A percentile compares a stretch with the other conserved stretches of the same genome.
phyloP scores from a whole-genome alignment of 208 protist genomes.

The Crithidia thermophila region DNA sequence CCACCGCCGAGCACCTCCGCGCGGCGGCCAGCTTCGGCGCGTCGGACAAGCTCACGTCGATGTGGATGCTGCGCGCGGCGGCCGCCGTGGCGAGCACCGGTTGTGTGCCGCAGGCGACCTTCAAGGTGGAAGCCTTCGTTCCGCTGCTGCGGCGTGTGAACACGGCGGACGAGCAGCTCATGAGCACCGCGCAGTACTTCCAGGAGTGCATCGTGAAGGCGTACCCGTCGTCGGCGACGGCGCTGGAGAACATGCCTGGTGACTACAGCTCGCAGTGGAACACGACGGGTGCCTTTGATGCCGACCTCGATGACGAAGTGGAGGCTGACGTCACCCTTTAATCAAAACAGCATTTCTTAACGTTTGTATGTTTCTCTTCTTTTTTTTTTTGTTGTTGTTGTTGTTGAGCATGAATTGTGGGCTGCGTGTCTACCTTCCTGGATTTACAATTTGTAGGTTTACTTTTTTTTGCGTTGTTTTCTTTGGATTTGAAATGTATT shows the following conservation, averaged over 20 bases:
- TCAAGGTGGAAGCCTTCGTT: constrained; percentile 65
- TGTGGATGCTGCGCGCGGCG: constrained; percentile 85
- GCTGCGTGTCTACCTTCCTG: too few relatives aligned
- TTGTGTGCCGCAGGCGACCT: constrained; percentile 35
- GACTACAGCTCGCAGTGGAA: constrained; percentile 73
- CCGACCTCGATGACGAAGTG: constrained; percentile 89
- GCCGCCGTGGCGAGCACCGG: constrained; percentile 72
- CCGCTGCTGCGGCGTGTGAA: constrained; percentile 73
- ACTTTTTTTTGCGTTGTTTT: constrained; percentile 7
- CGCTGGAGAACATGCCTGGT: constrained; percentile 46
- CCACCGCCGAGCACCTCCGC: constrained; percentile 59
- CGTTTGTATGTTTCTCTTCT: too few relatives aligned
- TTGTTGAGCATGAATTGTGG: too few relatives aligned
- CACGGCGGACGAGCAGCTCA: constrained; percentile 62
- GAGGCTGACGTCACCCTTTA: constrained; percentile 78
- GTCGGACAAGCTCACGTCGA: constrained; percentile 71
- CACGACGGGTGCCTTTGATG: constrained; percentile 73
- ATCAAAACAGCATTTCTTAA: neutral
- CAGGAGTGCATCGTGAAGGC: constrained; percentile 54
- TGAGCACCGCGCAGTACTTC: constrained; percentile 88
- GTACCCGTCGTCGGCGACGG: constrained; percentile 40
- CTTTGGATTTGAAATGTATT: too few relatives aligned
- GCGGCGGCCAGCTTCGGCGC: constrained; percentile 59
- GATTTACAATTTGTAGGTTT: too few relatives aligned
- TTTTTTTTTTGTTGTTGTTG: neutral